These are phyloP conservation scores for Flammula alnicola DNA, from an alignment of 1,284 basidiomycete genomes.

Conservation along the genomic window DNA sequence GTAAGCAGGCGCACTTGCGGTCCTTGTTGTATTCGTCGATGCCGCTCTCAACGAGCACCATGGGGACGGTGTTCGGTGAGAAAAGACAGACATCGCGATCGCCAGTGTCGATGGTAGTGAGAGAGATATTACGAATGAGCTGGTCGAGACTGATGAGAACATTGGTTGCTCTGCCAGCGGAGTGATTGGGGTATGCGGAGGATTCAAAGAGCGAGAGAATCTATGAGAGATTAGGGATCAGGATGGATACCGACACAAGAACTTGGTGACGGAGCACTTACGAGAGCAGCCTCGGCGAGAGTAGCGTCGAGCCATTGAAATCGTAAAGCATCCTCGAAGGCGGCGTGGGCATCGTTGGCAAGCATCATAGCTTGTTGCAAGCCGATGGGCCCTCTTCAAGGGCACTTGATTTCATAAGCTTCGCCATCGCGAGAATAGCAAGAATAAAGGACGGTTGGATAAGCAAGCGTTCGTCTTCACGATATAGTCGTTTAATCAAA, in stretches of 20 bases:
- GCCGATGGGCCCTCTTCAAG: conserved; percentile 56
- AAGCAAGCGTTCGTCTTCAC: conserved; percentile 49
- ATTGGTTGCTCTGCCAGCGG: conserved; percentile 52
- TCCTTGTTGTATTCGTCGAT: conserved; percentile 29
- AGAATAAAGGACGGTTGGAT: conserved; percentile 75
- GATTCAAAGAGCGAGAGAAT: conserved; percentile 76
- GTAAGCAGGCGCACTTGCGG: conserved; percentile 56
- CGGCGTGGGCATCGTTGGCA: conserved; percentile 56
- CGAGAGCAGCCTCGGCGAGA: conserved; percentile 76
- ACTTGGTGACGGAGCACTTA: conserved; percentile 39
- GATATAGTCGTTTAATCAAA: conserved; percentile 57
- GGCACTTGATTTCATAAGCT: conserved; percentile 75
- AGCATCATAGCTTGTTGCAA: conserved; percentile 57
- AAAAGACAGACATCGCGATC: conserved; percentile 60
- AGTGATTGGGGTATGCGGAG: conserved; percentile 70
- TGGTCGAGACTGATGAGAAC: conserved; percentile 65
- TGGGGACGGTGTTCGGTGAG: conserved; percentile 50
- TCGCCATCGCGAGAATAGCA: conserved; percentile 70
- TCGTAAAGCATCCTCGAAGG: conserved; percentile 56
- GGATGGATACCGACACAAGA: not conserved
- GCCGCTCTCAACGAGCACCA: conserved; percentile 38
- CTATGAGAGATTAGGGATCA: conserved; percentile 40
- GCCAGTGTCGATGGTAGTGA: conserved; percentile 59
- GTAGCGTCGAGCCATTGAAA: conserved; percentile 60
- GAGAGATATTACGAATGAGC: conserved; percentile 57